phyloP scores from a whole-genome alignment of 2,329 filamentous ascomycete species.

The Xylariomycetidae sp. region DNA sequence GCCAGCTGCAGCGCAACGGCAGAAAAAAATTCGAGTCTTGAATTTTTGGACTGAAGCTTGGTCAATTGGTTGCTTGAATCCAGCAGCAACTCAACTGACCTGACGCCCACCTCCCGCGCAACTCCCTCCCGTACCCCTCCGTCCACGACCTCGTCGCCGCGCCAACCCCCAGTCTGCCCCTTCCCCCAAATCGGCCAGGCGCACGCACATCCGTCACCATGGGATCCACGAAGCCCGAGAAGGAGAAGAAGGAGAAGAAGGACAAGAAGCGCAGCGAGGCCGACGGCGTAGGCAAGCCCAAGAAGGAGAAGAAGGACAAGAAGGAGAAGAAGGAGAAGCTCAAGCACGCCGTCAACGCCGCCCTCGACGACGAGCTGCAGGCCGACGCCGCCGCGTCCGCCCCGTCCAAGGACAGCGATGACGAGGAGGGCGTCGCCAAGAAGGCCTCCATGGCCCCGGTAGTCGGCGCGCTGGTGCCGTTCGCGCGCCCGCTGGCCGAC shows the following conservation, averaged over 20 bases:
- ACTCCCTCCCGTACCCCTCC: too few relatives aligned
- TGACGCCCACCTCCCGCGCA: too few relatives aligned
- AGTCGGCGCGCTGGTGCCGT: constrained; percentile 66
- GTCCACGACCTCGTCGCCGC: too few relatives aligned
- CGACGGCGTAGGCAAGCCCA: constrained; percentile 48
- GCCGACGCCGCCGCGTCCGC: constrained; percentile 44
- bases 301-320: constrained; percentile 59
- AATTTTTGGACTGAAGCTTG: too few relatives aligned
- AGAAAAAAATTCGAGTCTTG: constrained; percentile 23
- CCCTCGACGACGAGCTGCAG: constrained; percentile 60
- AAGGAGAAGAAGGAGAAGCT: constrained; percentile 69
- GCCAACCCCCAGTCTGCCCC: too few relatives aligned
- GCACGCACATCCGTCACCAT: constrained; percentile 13
- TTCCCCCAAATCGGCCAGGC: too few relatives aligned
- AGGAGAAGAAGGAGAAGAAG: constrained; percentile 54
- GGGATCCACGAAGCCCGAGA: constrained; percentile 29
- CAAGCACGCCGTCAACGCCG: constrained; percentile 49
- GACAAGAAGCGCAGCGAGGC: constrained; percentile 48
- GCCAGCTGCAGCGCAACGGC: constrained; percentile 9
- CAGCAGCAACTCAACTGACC: too few relatives aligned
- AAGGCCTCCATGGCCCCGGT: constrained; percentile 37
- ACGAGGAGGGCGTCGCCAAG: constrained; percentile 41
- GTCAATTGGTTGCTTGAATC: too few relatives aligned
- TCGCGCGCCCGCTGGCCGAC: constrained; percentile 74
- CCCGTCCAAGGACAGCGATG: constrained; percentile 39